Percentiles rank a stretch among this genome's conserved stretches.
These are phyloP conservation scores for Paramecium octaurelia DNA, from an alignment of 73 alveolate species.

Conservation along the genomic window DNA sequence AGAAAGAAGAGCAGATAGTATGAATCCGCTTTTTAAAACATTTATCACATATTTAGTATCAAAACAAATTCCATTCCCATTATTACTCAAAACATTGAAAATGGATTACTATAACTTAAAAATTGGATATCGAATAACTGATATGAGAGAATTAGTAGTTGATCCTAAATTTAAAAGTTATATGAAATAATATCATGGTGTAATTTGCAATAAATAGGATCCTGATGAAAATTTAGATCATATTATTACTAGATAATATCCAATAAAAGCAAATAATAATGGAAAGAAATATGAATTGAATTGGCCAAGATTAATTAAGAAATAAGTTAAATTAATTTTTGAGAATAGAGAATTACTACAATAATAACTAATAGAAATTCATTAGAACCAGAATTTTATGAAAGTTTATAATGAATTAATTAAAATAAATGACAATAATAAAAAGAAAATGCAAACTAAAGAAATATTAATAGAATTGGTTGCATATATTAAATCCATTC, in stretches of 20 bases:
- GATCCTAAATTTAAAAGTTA: not conserved
- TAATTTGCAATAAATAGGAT: not conserved
- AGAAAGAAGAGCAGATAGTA: not conserved
- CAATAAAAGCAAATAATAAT: not conserved
- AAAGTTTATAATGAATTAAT: not conserved
- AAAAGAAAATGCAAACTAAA: not conserved
- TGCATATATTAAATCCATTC: not conserved
- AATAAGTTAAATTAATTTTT: not conserved
- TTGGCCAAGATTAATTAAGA: not conserved
- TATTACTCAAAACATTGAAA: not conserved
- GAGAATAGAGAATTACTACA: not conserved
- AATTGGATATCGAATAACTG: not conserved
- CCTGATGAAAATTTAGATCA: constrained; percentile 15
- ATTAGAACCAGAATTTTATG: not conserved
- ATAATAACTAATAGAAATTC: not conserved
- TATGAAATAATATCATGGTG: constrained; percentile 1
- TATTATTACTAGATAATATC: not conserved
- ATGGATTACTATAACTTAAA: not conserved
- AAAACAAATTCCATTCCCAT: not conserved
- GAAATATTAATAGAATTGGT: not conserved
- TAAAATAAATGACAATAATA: not conserved
- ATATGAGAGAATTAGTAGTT: not conserved
- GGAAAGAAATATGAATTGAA: not conserved
- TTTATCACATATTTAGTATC: not conserved
- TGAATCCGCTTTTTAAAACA: not conserved